Percentiles rank a stretch among this genome's conserved stretches.
These are phyloP conservation scores for Diaporthe citriasiana DNA, from an alignment of 2,329 filamentous ascomycete species.

Conservation along the genomic window DNA sequence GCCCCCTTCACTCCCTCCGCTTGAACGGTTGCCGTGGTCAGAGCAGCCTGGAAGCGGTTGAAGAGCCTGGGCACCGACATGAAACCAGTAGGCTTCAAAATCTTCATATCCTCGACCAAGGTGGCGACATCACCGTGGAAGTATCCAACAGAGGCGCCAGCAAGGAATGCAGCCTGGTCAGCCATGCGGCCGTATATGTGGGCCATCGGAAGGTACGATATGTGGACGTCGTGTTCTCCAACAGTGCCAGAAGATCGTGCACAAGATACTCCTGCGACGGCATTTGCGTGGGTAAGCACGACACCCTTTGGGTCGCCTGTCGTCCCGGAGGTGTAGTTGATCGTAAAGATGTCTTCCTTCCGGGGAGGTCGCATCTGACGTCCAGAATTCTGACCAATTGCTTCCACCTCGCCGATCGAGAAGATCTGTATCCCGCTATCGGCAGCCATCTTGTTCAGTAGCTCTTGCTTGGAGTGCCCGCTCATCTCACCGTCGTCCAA, in stretches of 20 bases:
- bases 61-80: conserved; percentile 92
- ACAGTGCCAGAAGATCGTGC: conserved; percentile 70
- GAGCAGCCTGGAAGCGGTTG: conserved; percentile 89
- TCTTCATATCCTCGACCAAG: conserved; percentile 91
- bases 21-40: conserved; percentile 84
- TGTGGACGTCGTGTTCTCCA: conserved; percentile 70
- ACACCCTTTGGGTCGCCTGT: conserved; percentile 89
- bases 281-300: conserved; percentile 84
- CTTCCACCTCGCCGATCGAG: conserved; percentile 85
- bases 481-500: conserved; percentile 83
- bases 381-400: conserved; percentile 79
- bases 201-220: conserved; percentile 92
- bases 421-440: conserved; percentile 84
- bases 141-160: conserved; percentile 85
- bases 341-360: conserved; percentile 84
- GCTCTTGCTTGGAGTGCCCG: conserved; percentile 82
- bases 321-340: conserved; percentile 92
- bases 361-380: conserved; percentile 79
- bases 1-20: conserved; percentile 84
- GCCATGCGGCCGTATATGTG: conserved; percentile 93
- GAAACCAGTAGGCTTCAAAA: conserved; percentile 85
- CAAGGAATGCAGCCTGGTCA: conserved; percentile 81
- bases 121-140: conserved; percentile 93
- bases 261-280: conserved; percentile 78
- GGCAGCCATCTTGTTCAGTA: conserved; percentile 82